These are phyloP conservation scores for Brasilioporus rufonigricans DNA, from an alignment of 768 basidiomycete genomes.

Conservation along the genomic window DNA sequence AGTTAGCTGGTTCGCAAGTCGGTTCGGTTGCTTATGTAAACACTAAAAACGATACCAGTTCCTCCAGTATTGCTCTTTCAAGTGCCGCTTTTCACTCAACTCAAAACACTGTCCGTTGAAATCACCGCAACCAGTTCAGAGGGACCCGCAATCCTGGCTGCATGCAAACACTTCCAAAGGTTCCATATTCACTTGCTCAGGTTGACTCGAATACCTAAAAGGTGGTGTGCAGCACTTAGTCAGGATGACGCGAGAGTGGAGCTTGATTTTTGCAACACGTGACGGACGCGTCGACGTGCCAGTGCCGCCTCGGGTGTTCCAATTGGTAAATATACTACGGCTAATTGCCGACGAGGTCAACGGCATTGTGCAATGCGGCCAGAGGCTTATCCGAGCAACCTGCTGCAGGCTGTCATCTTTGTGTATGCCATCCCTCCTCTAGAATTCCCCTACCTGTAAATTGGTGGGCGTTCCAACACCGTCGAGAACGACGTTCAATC, in stretches of 20 bases:
- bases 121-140: no score
- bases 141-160: no score
- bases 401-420: background rate
- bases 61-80: no score
- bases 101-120: no score
- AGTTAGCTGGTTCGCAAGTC: no score
- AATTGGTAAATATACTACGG: slow-evolving; percentile 6
- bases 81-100: no score
- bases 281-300: slow-evolving; percentile 18
- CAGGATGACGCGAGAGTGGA: background rate
- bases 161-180: no score
- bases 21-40: slow-evolving; percentile 7
- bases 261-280: slow-evolving; percentile 29
- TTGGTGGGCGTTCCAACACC: slow-evolving; percentile 1
- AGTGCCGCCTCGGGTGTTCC: background rate
- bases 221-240: no score
- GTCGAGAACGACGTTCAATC: background rate
- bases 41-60: no score
- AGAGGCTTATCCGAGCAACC: slow-evolving; percentile 4
- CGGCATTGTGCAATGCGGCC: slow-evolving; percentile 25
- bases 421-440: slow-evolving; percentile 7
- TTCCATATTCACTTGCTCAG: no score
- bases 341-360: slow-evolving; percentile 23
- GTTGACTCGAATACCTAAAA: no score
- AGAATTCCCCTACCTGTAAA: background rate